Base-by-base conservation (phyloP, 352 stramenopile species). In the Pythium phragmitis region DNA sequence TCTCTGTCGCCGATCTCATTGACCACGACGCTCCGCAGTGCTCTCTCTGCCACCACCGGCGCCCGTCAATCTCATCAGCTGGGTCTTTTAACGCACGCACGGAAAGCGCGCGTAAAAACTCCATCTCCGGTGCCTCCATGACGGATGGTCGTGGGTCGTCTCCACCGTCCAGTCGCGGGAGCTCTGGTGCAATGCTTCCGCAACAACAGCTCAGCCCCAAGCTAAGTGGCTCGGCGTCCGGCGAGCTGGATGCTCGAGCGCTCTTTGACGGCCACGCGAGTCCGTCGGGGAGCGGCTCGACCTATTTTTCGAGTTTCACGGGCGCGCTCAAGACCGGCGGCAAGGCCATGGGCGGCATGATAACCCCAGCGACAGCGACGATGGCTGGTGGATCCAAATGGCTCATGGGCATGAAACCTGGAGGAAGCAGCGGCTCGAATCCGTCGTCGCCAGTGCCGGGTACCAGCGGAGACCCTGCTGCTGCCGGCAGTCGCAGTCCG, bases 271-370 rank as follows among this genome's bases (percentile, higher is more conserved):
- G 48, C 28, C 74, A 74, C 26, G 30, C 57, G 26, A 70, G 45
- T 34, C 63, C 57, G 0, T 41, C 61, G 7, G 41, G 58, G 1
- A 46, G 11, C 4, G 45, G 23, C n/a, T 50, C 61, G 0, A 75
- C 77, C 23, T 91, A 91, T 47, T 89, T 92, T 45, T 91, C 80
- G 7, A 85, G 72, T 51, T 87, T 94, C 57, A 48, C 83, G 4
- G 83, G 75, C 7, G 82, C 79, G 1, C 68, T 94, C 14, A 92
- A 92, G 52, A 86, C 70, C 13, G 73, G 82, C 17, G 69, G 83
- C 5, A 94, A 92, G 57, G 87, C 76, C 53, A 73, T 93, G 50
- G 63, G 63, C 42, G 63, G 63, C 42, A 67, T 63, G 53, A 68
- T 88, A 57, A 88, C 70, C 57, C 80, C 79, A 14, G 73, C 75